phyloP scores from a whole-genome alignment of 768 basidiomycete species.

The Suillus variegatus region DNA sequence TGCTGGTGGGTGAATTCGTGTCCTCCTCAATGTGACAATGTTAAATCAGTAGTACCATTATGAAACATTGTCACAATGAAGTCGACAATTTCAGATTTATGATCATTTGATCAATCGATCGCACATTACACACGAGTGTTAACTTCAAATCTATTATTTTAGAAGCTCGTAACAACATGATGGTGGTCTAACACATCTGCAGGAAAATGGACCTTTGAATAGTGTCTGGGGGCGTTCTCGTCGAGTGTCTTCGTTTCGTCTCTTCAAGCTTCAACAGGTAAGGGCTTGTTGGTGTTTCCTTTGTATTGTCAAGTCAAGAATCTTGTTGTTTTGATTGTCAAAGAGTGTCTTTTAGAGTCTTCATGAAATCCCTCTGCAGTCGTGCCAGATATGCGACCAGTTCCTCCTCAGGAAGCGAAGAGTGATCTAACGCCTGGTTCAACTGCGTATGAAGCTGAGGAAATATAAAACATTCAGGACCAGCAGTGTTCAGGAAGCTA shows the following conservation, averaged over 20 bases:
- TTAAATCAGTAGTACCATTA: too few species aligned
- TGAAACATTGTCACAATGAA: too few species aligned
- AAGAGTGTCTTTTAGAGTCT: slow-evolving; percentile 46
- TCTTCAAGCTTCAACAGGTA: neutral
- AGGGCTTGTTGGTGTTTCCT: neutral
- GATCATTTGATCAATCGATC: too few species aligned
- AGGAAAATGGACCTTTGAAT: neutral
- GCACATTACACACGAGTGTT: neutral
- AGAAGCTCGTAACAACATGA: neutral
- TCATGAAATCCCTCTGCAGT: slow-evolving; percentile 71
- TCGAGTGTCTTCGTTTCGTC: neutral
- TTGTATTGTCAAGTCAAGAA: neutral
- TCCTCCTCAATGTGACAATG: too few species aligned
- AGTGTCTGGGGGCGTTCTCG: neutral
- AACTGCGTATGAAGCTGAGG: slow-evolving; percentile 74
- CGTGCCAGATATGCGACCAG: slow-evolving; percentile 63
- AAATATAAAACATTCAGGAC: neutral
- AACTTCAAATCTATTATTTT: neutral
- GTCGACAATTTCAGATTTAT: too few species aligned
- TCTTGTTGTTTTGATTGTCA: slow-evolving; percentile 10
- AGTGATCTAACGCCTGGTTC: slow-evolving; percentile 69
- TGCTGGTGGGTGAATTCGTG: neutral
- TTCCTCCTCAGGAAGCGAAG: slow-evolving; percentile 72
- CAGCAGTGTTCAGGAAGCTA: neutral
- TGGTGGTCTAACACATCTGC: neutral